A percentile compares a stretch with the other conserved stretches of the same genome.
Evolutionary conservation across 495 filamentous ascomycete species (phyloP).

Genomic region (Cetradonia linearis): DNA sequence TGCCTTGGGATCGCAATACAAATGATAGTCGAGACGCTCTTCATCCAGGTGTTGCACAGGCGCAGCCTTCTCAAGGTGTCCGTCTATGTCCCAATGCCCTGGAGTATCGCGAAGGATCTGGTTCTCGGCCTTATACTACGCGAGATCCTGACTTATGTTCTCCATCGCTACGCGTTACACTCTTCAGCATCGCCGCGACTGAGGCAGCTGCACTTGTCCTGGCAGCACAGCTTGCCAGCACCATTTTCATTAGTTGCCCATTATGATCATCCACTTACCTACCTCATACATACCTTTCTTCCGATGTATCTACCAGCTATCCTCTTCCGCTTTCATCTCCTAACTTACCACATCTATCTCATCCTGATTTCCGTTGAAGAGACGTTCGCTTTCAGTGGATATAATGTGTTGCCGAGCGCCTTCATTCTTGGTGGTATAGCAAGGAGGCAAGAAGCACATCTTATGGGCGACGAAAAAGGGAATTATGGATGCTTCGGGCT

Average conservation of each 20-base stretch:
- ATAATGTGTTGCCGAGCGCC: slow-evolving; percentile 56
- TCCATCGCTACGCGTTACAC: slow-evolving; percentile 68
- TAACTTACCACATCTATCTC: slow-evolving; percentile 67
- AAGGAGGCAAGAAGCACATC: slow-evolving; percentile 57
- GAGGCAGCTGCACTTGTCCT: slow-evolving; percentile 44
- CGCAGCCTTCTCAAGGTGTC: slow-evolving; percentile 50
- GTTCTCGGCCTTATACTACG: slow-evolving; percentile 40
- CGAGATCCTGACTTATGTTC: slow-evolving; percentile 54
- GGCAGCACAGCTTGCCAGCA: slow-evolving; percentile 53
- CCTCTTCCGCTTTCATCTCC: slow-evolving; percentile 58
- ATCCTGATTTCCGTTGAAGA: slow-evolving; percentile 64
- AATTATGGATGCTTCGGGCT: slow-evolving; percentile 75
- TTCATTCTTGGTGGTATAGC: slow-evolving; percentile 69
- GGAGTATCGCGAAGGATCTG: slow-evolving; percentile 46
- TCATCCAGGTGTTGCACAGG: slow-evolving; percentile 40
- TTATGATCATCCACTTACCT: slow-evolving; percentile 73
- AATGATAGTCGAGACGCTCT: slow-evolving; percentile 44
- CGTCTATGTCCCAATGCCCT: slow-evolving; percentile 51
- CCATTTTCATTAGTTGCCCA: slow-evolving; percentile 60
- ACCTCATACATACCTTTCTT: slow-evolving; percentile 57
- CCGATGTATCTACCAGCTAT: slow-evolving; percentile 64
- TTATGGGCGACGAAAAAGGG: slow-evolving; percentile 47
- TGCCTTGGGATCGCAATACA: slow-evolving; percentile 47
- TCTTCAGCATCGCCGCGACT: slow-evolving; percentile 24
- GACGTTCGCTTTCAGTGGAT: slow-evolving; percentile 66